Conservation (phyloP, 2,329 filamentous ascomycete species). For the Talaromyces sp. region DNA sequence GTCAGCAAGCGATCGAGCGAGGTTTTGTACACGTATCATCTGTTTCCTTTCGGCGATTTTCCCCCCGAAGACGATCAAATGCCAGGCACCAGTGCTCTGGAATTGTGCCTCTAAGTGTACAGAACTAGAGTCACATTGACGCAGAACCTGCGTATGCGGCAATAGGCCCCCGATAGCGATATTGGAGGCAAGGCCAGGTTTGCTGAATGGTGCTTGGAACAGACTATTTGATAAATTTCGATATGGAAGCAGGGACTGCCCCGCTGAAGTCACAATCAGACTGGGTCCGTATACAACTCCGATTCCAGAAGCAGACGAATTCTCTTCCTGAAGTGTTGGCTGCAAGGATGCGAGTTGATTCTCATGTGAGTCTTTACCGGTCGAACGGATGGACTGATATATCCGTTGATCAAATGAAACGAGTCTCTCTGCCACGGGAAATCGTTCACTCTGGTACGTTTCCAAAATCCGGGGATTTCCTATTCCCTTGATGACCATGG, state of each 20-base stretch:
- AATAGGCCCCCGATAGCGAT: slow-evolving; percentile 34
- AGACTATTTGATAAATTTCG: too few species aligned
- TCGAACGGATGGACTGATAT: too few species aligned
- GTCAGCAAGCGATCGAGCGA: too few species aligned
- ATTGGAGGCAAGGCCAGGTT: slow-evolving; percentile 1
- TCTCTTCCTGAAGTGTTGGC: too few species aligned
- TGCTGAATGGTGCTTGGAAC: slow-evolving; percentile 31
- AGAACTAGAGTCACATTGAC: slow-evolving; percentile 35
- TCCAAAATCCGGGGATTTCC: slow-evolving; percentile 21
- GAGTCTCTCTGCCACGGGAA: slow-evolving; percentile 28
- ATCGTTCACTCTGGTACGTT: slow-evolving; percentile 30
- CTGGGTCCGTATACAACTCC: too few species aligned
- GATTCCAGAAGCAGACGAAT: too few species aligned
- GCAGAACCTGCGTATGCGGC: slow-evolving; percentile 47
- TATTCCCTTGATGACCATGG: slow-evolving; percentile 24
- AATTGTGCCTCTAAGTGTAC: slow-evolving; percentile 37
- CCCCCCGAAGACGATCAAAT: background rate
- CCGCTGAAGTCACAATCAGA: too few species aligned
- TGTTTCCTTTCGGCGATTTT: slow-evolving; percentile 35
- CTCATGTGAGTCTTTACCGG: too few species aligned
- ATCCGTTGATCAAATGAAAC: slow-evolving; percentile 42
- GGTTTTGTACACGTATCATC: slow-evolving; percentile 39
- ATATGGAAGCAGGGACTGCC: too few species aligned
- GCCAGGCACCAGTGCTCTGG: slow-evolving; percentile 33
- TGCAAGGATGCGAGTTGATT: too few species aligned